Base-by-base conservation (phyloP, 352 stramenopile species). In the Phytopythium kandeliae region DNA sequence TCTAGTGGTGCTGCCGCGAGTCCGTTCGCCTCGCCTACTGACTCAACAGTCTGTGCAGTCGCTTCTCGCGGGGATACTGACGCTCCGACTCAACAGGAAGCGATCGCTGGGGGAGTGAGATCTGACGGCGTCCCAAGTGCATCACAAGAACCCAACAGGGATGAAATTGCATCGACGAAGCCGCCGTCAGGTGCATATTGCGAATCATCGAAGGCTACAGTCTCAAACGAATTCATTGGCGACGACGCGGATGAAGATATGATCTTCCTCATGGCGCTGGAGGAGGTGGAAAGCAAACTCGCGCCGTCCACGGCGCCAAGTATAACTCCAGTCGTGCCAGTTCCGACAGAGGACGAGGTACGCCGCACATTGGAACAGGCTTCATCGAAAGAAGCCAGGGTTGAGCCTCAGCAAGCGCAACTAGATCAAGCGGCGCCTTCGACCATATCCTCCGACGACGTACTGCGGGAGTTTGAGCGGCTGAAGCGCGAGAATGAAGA, bases 241-340 rank as follows among this genome's bases (percentile, higher is more conserved):
- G 72, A 90, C 38, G 74, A 86, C 33, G 55, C 69, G 28, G 70
- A 86, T 26, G 76, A 90, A 60, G 79, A 90, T 48, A 44, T 83
- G 28, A 62, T 72, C 16, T 90, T 88, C 60, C 57, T 83, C 19
- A 52, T 80, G 55, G 79, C 76, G 0, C 66, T 90, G 25, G 79
- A 90, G 47, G 65, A 85, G 36, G 74, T 84, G 10, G 79, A 90
- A 48, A 66, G 49, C 24, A 77, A 71, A 30, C 56, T 90, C 37
- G 37, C 48, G 36, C 64, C 50, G 3, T 48, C 62, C 24, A n/a
- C n/a, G n/a, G n/a, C n/a, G 54, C 64, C n/a, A 73, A 73, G 41
- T 17, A 36, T 34, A 17, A 28, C 21, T 3, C 15, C 22, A 55
- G 12, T 38, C 48, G 11, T 51, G 28, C 47, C 34, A 19, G 24